Conservation (phyloP, 2,329 filamentous ascomycete species). For the Apiospora hydei region DNA sequence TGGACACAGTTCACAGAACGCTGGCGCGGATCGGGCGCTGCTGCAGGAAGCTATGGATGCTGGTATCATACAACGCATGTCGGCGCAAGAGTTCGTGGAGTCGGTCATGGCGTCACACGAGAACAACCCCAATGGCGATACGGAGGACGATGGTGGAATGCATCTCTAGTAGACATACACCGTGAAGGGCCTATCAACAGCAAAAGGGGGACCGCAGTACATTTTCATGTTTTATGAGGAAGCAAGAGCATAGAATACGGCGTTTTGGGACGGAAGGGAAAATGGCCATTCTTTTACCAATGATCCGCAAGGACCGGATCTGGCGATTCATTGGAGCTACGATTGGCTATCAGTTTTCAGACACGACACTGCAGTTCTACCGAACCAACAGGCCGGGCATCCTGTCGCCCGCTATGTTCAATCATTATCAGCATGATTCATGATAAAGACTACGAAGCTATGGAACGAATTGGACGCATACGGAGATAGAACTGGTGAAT, state of each 20-base stretch:
- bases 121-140: not conserved
- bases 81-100: not conserved
- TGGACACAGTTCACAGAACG: not conserved
- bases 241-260: not conserved
- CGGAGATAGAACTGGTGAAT: not conserved
- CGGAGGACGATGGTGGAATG: not conserved
- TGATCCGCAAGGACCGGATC: not conserved
- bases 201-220: not conserved
- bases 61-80: slow-evolving; percentile 59
- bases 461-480: not conserved
- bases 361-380: not conserved
- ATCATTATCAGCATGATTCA: not conserved
- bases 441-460: not conserved
- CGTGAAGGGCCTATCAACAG: not conserved
- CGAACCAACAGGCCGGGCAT: too few species aligned
- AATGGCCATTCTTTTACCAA: not conserved
- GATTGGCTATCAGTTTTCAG: too few species aligned
- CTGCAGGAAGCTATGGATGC: slow-evolving; percentile 18
- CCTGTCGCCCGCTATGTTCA: not conserved
- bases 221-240: not conserved
- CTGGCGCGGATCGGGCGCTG: slow-evolving; percentile 8
- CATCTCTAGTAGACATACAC: not conserved
- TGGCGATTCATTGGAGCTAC: not conserved
- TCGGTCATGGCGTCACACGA: slow-evolving; percentile 6
- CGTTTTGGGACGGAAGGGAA: not conserved